Base-by-base conservation (phyloP, 148 eudicot genomes). In the Spergularia bocconei region DNA sequence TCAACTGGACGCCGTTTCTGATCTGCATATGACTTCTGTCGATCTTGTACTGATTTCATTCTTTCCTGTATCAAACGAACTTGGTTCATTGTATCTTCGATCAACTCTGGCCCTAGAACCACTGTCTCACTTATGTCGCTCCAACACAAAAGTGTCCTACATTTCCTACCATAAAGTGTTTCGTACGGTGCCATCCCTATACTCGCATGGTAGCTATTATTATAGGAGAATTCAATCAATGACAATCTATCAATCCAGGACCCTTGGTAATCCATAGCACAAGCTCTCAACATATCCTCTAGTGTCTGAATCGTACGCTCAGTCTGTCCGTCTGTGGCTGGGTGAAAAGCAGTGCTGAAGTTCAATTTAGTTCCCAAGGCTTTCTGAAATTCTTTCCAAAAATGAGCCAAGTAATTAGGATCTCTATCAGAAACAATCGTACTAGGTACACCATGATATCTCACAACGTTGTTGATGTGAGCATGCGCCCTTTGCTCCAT, bases 351-450 rank as follows among this genome's bases (percentile, higher is more conserved):
- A 9, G 76, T 62, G 13, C 67, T 62, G 19, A 52, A 61, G 5
- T 62, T 23, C 20, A 62, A 33, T 9, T 13, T 47, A 7, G 69
- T 73, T 2, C 67, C 58, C 23, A 73, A 56, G 2, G 57, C 68
- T 36, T 61, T 58, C 1, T 72, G 75, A 7, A 72, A 20, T 5
- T 51, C 23, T 29, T 61, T 13, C 76, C 57, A 73, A 47, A 62
- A 73, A 13, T 2, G 6, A 5, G 58, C 39, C 1, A 41, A 11
- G 41, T 20, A 73, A 16, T 56, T 50, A 0, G 44, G 2, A 25
- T 73, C 58, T 19, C 76, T 38, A n/a, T 73, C 13, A 6, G 68
- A 60, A 8, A 73, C 56, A 44, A 73, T 73, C 3, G 56, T 13
- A 5, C 4, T 1, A 11, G 69, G 76, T 19, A 47, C 57, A 5